phyloP scores from a whole-genome alignment of 306 rosid species.

The Calophaca sinica region DNA sequence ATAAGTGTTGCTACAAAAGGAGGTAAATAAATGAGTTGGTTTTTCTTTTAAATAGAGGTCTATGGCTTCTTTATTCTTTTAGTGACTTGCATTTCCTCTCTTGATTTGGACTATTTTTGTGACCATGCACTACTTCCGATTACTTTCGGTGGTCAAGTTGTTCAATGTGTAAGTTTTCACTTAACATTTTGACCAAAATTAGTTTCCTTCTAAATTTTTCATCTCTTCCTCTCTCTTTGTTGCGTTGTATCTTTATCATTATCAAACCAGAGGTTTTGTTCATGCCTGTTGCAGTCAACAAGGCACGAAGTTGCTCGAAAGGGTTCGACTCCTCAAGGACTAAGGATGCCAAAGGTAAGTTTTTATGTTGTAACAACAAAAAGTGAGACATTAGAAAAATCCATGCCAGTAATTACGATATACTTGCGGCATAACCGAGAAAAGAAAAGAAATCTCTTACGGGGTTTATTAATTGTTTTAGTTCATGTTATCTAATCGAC shows the following conservation, averaged over 20 bases:
- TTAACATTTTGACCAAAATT: not conserved
- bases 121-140: slow-evolving; percentile 54
- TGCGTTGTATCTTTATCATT: slow-evolving; percentile 29
- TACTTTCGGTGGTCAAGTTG: slow-evolving; percentile 86
- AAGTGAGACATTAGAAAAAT: too few relatives aligned
- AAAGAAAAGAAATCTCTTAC: too few relatives aligned
- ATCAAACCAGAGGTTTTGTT: slow-evolving; percentile 10
- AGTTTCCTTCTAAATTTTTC: not conserved
- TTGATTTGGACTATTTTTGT: slow-evolving; percentile 51
- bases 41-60: slow-evolving; percentile 7
- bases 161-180: slow-evolving; percentile 85
- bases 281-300: slow-evolving; percentile 69
- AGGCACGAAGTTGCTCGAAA: slow-evolving; percentile 55
- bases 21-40: slow-evolving; percentile 58
- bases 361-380: too few relatives aligned
- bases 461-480: too few relatives aligned
- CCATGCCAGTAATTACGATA: too few relatives aligned
- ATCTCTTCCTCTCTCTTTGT: not conserved
- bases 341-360: too few relatives aligned
- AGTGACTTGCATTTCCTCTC: slow-evolving; percentile 34
- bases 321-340: too few relatives aligned
- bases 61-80: not conserved
- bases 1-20: slow-evolving; percentile 92
- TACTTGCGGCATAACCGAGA: too few relatives aligned
- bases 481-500: too few relatives aligned